These are phyloP conservation scores for Phytophthora citrophthora DNA, from an alignment of 352 stramenopile species.

Conservation along the genomic window DNA sequence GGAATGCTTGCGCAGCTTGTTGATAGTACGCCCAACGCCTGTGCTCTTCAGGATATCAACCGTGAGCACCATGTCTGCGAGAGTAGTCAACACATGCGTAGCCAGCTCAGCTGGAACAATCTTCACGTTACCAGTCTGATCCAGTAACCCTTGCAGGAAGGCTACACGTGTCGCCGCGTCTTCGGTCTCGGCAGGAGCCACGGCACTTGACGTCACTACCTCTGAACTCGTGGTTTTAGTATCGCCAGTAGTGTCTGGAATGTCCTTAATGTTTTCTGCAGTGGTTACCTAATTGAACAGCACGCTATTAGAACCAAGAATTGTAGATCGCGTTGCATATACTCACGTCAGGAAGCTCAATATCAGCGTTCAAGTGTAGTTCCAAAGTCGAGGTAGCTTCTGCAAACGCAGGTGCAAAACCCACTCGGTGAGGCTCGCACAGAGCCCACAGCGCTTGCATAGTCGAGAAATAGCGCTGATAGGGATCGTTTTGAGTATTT, in stretches of 20 bases:
- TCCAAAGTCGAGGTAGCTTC: constrained; percentile 61
- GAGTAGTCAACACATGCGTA: constrained; percentile 72
- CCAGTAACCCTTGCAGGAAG: constrained; percentile 77
- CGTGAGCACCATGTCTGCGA: constrained; percentile 71
- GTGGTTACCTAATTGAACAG: constrained; percentile 11
- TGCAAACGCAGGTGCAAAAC: constrained; percentile 72
- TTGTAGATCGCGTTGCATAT: background rate
- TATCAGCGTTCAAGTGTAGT: constrained; percentile 65
- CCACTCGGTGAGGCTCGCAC: constrained; percentile 46
- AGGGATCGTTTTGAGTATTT: constrained; percentile 21
- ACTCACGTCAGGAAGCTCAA: constrained; percentile 34
- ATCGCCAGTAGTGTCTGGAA: background rate
- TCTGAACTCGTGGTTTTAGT: constrained; percentile 16
- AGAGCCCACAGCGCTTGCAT: constrained; percentile 59
- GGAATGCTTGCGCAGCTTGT: constrained; percentile 86
- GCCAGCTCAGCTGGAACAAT: constrained; percentile 69
- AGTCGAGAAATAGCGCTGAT: constrained; percentile 56
- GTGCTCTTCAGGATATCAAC: constrained; percentile 88
- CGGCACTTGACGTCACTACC: constrained; percentile 28
- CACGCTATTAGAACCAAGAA: background rate
- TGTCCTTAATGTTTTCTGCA: background rate
- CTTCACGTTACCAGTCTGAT: constrained; percentile 82
- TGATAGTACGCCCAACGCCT: constrained; percentile 82
- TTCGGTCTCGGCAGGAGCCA: constrained; percentile 34
- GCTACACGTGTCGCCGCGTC: constrained; percentile 69